These are phyloP conservation scores for Cryptococcus sp. DNA, from an alignment of 1,284 basidiomycete species.

Conservation along the genomic window DNA sequence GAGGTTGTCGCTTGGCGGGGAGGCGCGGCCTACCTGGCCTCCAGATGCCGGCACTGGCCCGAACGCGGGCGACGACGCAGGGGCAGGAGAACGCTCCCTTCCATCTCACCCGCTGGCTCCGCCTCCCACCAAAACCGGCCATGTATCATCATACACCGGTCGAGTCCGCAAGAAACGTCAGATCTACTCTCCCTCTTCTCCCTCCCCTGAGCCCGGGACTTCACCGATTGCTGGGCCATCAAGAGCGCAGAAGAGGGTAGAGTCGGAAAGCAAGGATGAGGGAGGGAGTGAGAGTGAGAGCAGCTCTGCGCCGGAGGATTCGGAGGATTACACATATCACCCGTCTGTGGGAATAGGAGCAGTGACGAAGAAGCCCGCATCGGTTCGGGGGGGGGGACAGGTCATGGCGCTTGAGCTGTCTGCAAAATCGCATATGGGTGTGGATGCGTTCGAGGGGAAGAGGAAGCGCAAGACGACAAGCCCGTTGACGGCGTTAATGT, in stretches of 20 bases:
- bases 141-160: background rate
- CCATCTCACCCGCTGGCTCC: background rate
- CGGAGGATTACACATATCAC: slow-evolving; percentile 22
- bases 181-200: background rate
- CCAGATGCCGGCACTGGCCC: too few relatives aligned
- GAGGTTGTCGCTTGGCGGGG: too few relatives aligned
- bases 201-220: background rate
- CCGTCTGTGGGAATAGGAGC: background rate
- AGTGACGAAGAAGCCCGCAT: background rate
- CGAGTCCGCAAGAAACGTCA: background rate
- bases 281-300: slow-evolving; percentile 13
- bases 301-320: slow-evolving; percentile 17
- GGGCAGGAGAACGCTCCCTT: background rate
- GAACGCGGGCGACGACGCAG: background rate
- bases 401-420: background rate
- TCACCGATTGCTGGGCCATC: slow-evolving; percentile 2
- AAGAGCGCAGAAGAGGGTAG: background rate
- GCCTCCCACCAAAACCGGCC: background rate
- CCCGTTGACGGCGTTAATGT: slow-evolving; percentile 1
- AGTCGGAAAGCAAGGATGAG: too few relatives aligned
- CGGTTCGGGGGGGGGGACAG: background rate
- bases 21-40: too few relatives aligned
- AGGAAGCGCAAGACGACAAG: slow-evolving; percentile 5
- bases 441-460: background rate
- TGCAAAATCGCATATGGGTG: background rate